Percentiles rank a stretch among this genome's conserved stretches.
Evolutionary conservation across 495 filamentous ascomycete genomes (phyloP).

Genomic region (Trichoderma orchidacearum): DNA sequence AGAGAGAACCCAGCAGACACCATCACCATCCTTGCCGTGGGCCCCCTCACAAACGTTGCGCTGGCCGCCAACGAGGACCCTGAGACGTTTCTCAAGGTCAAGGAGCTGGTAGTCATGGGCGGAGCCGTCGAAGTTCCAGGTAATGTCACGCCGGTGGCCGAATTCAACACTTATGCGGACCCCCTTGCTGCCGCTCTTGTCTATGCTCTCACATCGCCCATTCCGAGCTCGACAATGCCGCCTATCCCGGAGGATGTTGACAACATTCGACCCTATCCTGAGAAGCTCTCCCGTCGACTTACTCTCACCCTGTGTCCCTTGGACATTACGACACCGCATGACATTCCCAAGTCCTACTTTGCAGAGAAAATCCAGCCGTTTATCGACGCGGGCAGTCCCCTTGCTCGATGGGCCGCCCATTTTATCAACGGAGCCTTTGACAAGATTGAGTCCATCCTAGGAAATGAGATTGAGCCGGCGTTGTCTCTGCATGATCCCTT

Average conservation of each 20-base stretch:
- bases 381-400: constrained; percentile 47
- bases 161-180: constrained; percentile 81
- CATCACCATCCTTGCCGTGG: constrained; percentile 78
- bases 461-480: constrained; percentile 37
- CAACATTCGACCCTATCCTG: constrained; percentile 51
- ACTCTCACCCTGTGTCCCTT: constrained; percentile 75
- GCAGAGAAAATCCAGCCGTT: constrained; percentile 34
- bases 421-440: constrained; percentile 67
- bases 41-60: constrained; percentile 84
- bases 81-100: constrained; percentile 73
- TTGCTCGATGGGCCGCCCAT: constrained; percentile 68
- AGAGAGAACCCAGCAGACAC: constrained; percentile 65
- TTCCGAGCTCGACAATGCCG: constrained; percentile 56
- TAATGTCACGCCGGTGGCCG: constrained; percentile 67
- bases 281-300: constrained; percentile 46
- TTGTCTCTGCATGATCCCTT: constrained; percentile 81
- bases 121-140: constrained; percentile 68
- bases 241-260: constrained; percentile 29
- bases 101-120: constrained; percentile 94
- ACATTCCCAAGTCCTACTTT: constrained; percentile 48
- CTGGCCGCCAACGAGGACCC: constrained; percentile 74
- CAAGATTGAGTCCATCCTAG: constrained; percentile 52
- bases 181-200: constrained; percentile 75
- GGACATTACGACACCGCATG: constrained; percentile 73
- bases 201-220: constrained; percentile 76